Base-by-base conservation (phyloP, 2,329 filamentous ascomycete genomes). In the Colletotrichum sp. region DNA sequence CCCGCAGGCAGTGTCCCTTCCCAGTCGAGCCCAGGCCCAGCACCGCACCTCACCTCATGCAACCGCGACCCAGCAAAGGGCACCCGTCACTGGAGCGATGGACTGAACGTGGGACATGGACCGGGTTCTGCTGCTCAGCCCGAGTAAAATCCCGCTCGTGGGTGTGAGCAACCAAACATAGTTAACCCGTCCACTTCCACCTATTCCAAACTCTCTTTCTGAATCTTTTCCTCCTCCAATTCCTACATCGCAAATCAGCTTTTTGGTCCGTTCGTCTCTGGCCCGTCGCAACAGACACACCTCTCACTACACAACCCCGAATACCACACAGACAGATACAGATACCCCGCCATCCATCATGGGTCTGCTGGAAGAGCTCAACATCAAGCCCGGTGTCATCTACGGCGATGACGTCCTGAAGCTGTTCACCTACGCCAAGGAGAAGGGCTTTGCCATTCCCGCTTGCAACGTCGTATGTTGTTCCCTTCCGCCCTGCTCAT, bases 371-470 rank as follows among this genome's bases (percentile, higher is more conserved):
- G 78, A 81, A 79, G 86, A 88, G 78, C 84, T 90, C 78, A 88
- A 85, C 83, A 86, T 88, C 80, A 89, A 90, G 86, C 81, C 88
- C 77, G 88, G 88, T 79, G 88, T 90, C 84, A 89, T 90, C 83
- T 88, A 89, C 79, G 88, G 88, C 80, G 88, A 90, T 80, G 88
- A 90, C 82, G 88, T 90, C 78, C 84, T 89, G 75, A 87, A 85
- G 81, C 94, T 98, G 83, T 98, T 98, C 90, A 91, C 96, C 88
- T 95, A 98, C 87, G 95, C 95, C 80, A 94, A 96, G 86, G 91
- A 97, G 90, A 91, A 98, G 84, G 89, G 94, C 79, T 98, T 96
- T 84, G 96, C 96, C 82, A 95, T 98, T 82, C 96, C 95, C 77
- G 95, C 95, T 83, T 93, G 96, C 86, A 98, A 99, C 89, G 95